Evolutionary conservation across 192 early-diverging fungal genomes (phyloP).

Genomic region (Umbelopsis isabellina): DNA sequence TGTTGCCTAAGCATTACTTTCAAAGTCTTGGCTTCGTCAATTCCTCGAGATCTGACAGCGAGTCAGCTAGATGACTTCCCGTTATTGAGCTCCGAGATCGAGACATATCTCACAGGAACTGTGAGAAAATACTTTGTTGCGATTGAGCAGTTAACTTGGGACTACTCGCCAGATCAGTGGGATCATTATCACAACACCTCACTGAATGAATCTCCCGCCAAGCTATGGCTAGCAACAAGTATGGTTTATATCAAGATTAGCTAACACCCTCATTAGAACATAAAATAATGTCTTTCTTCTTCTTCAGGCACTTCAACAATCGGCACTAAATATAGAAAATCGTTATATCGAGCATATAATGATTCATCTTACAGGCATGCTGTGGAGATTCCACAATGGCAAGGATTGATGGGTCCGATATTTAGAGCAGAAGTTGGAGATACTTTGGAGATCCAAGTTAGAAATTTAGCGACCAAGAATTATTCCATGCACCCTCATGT

Average conservation of each 20-base stretch:
- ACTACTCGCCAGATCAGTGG: constrained; percentile 19
- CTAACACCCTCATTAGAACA: background rate
- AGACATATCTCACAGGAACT: constrained; percentile 10
- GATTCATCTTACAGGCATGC: constrained; percentile 21
- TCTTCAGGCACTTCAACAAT: constrained; percentile 27
- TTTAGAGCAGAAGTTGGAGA: constrained; percentile 40
- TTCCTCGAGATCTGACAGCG: background rate
- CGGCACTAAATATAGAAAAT: constrained; percentile 34
- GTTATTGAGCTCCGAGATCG: constrained; percentile 20
- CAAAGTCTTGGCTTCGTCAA: background rate
- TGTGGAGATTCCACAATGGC: constrained; percentile 23
- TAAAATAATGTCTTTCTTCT: background rate
- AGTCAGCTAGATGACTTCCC: constrained; percentile 1
- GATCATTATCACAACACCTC: constrained; percentile 22
- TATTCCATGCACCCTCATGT: constrained; percentile 44
- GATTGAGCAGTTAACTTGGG: constrained; percentile 35
- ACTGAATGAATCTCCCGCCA: constrained; percentile 10
- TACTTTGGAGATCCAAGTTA: constrained; percentile 32
- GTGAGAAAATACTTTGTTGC: constrained; percentile 30
- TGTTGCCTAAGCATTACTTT: background rate
- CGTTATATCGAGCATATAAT: constrained; percentile 33
- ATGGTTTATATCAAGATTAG: background rate
- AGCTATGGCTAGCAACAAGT: constrained; percentile 6
- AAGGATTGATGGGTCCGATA: constrained; percentile 41
- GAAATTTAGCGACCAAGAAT: constrained; percentile 27